These are phyloP conservation scores for Coemansia aciculifera DNA, from an alignment of 192 early-diverging fungal species.

Conservation along the genomic window DNA sequence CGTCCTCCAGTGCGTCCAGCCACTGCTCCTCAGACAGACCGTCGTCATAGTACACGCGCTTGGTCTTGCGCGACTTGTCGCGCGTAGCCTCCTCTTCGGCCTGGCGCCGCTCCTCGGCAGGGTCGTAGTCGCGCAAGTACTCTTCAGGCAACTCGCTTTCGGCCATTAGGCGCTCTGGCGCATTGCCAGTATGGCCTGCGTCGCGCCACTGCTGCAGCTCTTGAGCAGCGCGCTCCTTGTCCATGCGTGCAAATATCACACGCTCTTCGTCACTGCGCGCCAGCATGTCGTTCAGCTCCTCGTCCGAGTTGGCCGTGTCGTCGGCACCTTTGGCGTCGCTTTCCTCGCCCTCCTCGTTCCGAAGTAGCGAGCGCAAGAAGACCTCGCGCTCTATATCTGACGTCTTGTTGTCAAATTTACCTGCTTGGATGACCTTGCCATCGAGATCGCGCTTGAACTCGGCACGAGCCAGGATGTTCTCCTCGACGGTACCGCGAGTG, in stretches of 20 bases:
- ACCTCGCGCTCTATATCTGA: constrained; percentile 90
- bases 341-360: constrained; percentile 79
- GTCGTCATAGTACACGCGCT: constrained; percentile 85
- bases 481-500: constrained; percentile 90
- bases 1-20: constrained; percentile 74
- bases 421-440: constrained; percentile 98
- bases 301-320: constrained; percentile 75
- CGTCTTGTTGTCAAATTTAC: constrained; percentile 98
- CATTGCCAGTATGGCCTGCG: constrained; percentile 59
- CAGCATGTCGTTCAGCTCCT: constrained; percentile 91
- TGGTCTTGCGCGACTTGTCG: constrained; percentile 72
- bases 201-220: constrained; percentile 59
- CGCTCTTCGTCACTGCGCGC: constrained; percentile 82
- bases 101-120: constrained; percentile 54
- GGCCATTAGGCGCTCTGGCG: constrained; percentile 77
- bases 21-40: constrained; percentile 93
- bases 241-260: constrained; percentile 64
- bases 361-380: constrained; percentile 81
- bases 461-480: constrained; percentile 87
- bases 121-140: constrained; percentile 68
- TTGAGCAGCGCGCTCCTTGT: constrained; percentile 64
- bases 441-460: constrained; percentile 97
- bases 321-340: constrained; percentile 62
- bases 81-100: constrained; percentile 62
- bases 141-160: constrained; percentile 85